Conservation (phyloP, 1,139 yeast genomes). For the Geotrichum citri-aurantii region DNA sequence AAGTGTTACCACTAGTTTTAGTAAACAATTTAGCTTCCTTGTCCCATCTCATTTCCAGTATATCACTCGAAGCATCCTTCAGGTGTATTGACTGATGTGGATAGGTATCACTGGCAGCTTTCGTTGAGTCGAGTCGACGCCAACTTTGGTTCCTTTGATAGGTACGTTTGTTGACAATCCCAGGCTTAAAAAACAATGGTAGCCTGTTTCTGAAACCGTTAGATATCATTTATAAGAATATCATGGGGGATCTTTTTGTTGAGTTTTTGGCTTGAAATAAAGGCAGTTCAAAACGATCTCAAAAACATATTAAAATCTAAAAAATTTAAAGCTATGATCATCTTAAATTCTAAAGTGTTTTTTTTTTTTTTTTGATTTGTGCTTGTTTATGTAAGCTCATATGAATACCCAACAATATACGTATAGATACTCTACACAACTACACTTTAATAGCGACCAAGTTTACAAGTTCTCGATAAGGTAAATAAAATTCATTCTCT, state of each 20-base stretch:
- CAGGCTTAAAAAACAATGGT: background rate
- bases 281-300: background rate
- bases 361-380: too few relatives aligned
- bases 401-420: too few relatives aligned
- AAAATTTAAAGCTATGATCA: background rate
- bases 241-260: background rate
- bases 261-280: background rate
- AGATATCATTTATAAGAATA: background rate
- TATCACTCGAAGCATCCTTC: background rate
- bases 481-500: background rate
- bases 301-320: background rate
- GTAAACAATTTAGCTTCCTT: slow-evolving; percentile 1
- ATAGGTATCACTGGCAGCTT: background rate
- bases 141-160: background rate
- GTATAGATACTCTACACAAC: too few relatives aligned
- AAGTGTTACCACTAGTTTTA: background rate
- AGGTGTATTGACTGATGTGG: background rate
- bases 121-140: background rate
- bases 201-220: background rate
- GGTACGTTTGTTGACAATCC: background rate
- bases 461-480: background rate
- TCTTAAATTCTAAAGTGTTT: background rate
- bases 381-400: too few relatives aligned
- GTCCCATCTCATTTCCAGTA: slow-evolving; percentile 13
- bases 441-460: too few relatives aligned